Evolutionary conservation across 352 stramenopile species (phyloP).

Genomic region (Globisporangium alternatum): DNA sequence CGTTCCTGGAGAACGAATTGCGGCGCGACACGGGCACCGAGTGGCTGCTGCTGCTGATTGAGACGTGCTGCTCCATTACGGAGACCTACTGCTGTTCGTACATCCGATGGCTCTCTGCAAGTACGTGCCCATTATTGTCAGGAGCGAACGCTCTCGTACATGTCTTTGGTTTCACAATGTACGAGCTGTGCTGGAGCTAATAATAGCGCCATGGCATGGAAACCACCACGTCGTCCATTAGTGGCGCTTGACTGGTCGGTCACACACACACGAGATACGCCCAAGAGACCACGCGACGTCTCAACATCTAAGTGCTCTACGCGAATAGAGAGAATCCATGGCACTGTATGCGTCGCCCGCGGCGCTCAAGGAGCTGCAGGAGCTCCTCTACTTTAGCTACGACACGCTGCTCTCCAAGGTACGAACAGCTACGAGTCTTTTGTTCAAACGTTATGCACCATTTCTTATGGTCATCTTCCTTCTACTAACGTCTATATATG

Average conservation of each 20-base stretch:
- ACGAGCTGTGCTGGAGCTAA: neutral
- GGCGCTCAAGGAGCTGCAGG: slow-evolving; percentile 12
- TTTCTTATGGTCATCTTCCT: neutral
- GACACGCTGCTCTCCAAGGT: slow-evolving; percentile 16
- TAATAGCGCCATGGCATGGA: neutral
- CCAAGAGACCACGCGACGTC: neutral
- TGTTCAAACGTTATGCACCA: neutral
- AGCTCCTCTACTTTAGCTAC: slow-evolving; percentile 14
- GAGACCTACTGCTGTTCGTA: neutral
- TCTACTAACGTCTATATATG: neutral
- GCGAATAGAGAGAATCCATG: neutral
- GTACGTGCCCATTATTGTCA: neutral
- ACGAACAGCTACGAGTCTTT: neutral
- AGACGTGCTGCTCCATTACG: neutral
- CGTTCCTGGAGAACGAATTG: slow-evolving; percentile 35
- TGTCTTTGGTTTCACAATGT: neutral
- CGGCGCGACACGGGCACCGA: slow-evolving; percentile 20
- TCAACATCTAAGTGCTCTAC: neutral
- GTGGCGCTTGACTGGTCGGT: neutral
- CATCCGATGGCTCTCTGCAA: neutral
- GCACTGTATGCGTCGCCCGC: slow-evolving; percentile 6
- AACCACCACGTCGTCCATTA: neutral
- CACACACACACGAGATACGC: neutral
- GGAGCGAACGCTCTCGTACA: neutral
- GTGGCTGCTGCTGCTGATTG: slow-evolving; percentile 1